A percentile compares a stretch with the other conserved stretches of the same genome.
phyloP scores from a whole-genome alignment of 805 yeast genomes.

The Zygosaccharomyces gambellarensis region DNA sequence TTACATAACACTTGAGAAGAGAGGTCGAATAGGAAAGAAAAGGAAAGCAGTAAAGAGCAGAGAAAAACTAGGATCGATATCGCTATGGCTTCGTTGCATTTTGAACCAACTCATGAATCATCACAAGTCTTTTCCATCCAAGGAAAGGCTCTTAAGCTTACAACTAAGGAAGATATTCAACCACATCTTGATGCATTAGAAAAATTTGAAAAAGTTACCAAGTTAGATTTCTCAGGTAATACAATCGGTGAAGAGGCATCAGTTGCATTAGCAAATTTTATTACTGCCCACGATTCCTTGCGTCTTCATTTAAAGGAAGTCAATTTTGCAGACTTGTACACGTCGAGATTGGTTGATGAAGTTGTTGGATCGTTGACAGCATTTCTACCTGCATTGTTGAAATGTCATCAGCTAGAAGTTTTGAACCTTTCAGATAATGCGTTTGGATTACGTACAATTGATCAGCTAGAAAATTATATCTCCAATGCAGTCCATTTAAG shows the following conservation, averaged over 20 bases:
- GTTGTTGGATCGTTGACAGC: constrained; percentile 77
- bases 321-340: constrained; percentile 87
- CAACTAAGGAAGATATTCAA: constrained; percentile 64
- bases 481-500: constrained; percentile 71
- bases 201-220: constrained; percentile 36
- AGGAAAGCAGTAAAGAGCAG: neutral
- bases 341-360: constrained; percentile 91
- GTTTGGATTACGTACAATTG: constrained; percentile 91
- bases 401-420: constrained; percentile 62
- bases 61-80: neutral
- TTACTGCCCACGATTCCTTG: constrained; percentile 36
- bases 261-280: constrained; percentile 55
- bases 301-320: constrained; percentile 54
- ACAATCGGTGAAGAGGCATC: constrained; percentile 92
- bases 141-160: constrained; percentile 72
- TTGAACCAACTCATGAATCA: constrained; percentile 40
- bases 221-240: constrained; percentile 84
- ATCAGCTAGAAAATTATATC: constrained; percentile 75
- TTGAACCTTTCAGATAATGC: constrained; percentile 93
- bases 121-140: constrained; percentile 57
- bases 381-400: constrained; percentile 67
- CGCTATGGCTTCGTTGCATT: constrained; percentile 40
- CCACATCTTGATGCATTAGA: constrained; percentile 60
- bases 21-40: neutral
- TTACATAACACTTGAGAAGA: neutral